Evolutionary conservation across 2,329 filamentous ascomycete genomes (phyloP).

Genomic region (Trichophyton rubrum): DNA sequence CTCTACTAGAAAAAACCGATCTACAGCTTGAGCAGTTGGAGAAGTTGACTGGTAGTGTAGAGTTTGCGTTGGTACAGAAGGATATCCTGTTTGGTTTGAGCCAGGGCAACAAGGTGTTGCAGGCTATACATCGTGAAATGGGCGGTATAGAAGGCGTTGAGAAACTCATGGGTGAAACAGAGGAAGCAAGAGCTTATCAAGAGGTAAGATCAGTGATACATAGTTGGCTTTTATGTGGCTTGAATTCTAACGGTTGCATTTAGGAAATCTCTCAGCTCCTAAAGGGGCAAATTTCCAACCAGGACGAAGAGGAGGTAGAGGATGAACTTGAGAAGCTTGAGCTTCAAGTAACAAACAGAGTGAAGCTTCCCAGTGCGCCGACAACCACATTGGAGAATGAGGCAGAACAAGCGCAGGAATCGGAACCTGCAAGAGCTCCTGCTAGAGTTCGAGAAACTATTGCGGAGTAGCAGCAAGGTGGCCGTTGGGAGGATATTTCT

Average conservation of each 20-base stretch:
- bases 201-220: constrained; percentile 42
- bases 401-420: constrained; percentile 21
- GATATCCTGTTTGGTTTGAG: constrained; percentile 87
- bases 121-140: constrained; percentile 91
- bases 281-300: constrained; percentile 73
- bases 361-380: constrained; percentile 30
- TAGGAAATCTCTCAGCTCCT: constrained; percentile 91
- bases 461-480: constrained; percentile 18
- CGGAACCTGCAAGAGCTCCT: constrained; percentile 17
- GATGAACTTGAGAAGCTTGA: constrained; percentile 81
- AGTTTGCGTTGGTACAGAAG: constrained; percentile 94
- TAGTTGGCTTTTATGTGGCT: neutral
- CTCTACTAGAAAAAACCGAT: constrained; percentile 77
- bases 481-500: neutral
- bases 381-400: constrained; percentile 22
- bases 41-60: constrained; percentile 73
- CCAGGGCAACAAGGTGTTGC: constrained; percentile 78
- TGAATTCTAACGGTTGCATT: neutral
- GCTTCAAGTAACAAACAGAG: constrained; percentile 40
- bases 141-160: constrained; percentile 87
- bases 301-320: constrained; percentile 96
- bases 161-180: constrained; percentile 85
- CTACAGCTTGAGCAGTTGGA: constrained; percentile 88
- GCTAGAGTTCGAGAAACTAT: constrained; percentile 11
- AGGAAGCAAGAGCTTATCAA: constrained; percentile 84